A percentile compares a stretch with the other conserved stretches of the same genome.
phyloP scores from a whole-genome alignment of 768 basidiomycete species.

The Exsudoporus frostii region DNA sequence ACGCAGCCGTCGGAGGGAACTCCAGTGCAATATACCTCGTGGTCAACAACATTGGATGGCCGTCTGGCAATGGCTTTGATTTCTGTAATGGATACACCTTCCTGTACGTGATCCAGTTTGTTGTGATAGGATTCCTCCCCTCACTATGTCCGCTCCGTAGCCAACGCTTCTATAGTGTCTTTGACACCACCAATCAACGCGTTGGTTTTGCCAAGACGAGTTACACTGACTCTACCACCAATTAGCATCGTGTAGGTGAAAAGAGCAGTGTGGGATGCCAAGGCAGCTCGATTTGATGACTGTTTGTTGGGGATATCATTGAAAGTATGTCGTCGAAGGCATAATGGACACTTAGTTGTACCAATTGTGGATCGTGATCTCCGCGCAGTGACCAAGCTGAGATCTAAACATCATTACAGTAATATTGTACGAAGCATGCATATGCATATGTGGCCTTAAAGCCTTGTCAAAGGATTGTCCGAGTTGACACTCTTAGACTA shows the following conservation, averaged over 20 bases:
- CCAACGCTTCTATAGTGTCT: slow-evolving; percentile 44
- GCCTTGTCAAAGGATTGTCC: too few species aligned
- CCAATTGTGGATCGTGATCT: not conserved
- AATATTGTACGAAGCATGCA: too few species aligned
- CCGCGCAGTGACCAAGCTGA: not conserved
- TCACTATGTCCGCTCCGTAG: not conserved
- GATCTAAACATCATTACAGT: not conserved
- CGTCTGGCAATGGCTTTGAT: slow-evolving; percentile 13
- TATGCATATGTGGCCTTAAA: too few species aligned
- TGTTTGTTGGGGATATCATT: too few species aligned
- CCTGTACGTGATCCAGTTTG: slow-evolving; percentile 1
- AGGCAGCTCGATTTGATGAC: not conserved
- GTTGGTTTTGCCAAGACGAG: slow-evolving; percentile 41
- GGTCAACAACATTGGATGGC: slow-evolving; percentile 15
- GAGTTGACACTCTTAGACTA: too few species aligned
- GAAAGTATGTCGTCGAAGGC: not conserved
- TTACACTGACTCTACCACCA: slow-evolving; percentile 10
- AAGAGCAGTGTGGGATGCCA: not conserved
- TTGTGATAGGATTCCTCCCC: not conserved
- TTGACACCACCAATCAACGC: slow-evolving; percentile 36
- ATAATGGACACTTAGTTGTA: not conserved
- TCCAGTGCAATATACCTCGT: slow-evolving; percentile 27
- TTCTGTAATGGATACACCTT: slow-evolving; percentile 19
- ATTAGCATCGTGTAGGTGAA: not conserved
- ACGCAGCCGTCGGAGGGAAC: slow-evolving; percentile 25